A percentile compares a stretch with the other conserved stretches of the same genome.
These are phyloP conservation scores for Candida ponderosae DNA, from an alignment of 805 yeast genomes.

Conservation along the genomic window DNA sequence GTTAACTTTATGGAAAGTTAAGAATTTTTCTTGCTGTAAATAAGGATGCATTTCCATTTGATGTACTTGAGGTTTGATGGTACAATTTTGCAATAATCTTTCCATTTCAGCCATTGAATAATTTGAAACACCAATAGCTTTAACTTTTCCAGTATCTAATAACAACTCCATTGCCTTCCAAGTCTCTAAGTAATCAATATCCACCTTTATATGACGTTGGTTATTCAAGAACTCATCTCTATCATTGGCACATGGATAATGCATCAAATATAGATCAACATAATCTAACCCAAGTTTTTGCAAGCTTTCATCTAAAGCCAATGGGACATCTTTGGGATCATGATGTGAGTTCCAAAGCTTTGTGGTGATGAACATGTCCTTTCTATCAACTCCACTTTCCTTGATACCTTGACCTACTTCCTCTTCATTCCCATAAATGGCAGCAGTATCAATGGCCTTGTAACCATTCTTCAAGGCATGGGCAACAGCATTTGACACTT, in stretches of 20 bases:
- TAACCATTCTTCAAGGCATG: slow-evolving; percentile 55
- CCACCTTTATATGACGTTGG: not conserved
- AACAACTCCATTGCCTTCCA: slow-evolving; percentile 44
- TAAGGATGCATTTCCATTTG: slow-evolving; percentile 53
- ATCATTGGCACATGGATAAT: slow-evolving; percentile 40
- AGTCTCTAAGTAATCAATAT: slow-evolving; percentile 28
- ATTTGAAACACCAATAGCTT: slow-evolving; percentile 46
- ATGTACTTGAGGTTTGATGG: slow-evolving; percentile 33
- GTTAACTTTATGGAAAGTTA: slow-evolving; percentile 41
- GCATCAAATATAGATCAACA: slow-evolving; percentile 53
- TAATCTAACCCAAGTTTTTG: slow-evolving; percentile 39
- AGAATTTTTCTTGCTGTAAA: slow-evolving; percentile 56
- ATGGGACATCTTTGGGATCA: slow-evolving; percentile 34
- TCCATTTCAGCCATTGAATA: slow-evolving; percentile 37
- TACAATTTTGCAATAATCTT: slow-evolving; percentile 29
- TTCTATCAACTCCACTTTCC: slow-evolving; percentile 30
- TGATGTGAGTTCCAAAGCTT: slow-evolving; percentile 55
- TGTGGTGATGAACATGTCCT: slow-evolving; percentile 56
- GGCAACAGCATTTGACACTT: slow-evolving; percentile 36
- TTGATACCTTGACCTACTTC: slow-evolving; percentile 53
- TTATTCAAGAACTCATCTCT: not conserved
- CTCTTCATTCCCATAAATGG: slow-evolving; percentile 47
- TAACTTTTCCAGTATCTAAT: slow-evolving; percentile 34
- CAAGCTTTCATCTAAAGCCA: slow-evolving; percentile 36
- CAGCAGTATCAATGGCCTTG: slow-evolving; percentile 65